Percentiles rank a stretch among this genome's conserved stretches.
phyloP scores from a whole-genome alignment of 2,329 filamentous ascomycete genomes.

The Tolypocladium inflatum region DNA sequence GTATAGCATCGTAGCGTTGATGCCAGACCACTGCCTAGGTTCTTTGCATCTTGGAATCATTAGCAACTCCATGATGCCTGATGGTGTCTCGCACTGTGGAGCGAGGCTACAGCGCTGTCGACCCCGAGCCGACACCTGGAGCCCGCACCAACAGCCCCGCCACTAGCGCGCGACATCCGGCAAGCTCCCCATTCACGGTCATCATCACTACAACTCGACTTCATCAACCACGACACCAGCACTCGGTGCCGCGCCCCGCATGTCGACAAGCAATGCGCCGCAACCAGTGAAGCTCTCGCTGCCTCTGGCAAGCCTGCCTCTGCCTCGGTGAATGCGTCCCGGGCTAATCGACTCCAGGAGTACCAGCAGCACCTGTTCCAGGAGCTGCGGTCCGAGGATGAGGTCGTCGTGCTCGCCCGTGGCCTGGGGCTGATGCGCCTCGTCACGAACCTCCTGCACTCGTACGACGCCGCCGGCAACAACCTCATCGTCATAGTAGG shows the following conservation, averaged over 20 bases:
- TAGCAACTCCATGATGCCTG: no score
- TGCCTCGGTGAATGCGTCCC: not conserved
- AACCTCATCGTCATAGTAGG: conserved; percentile 85
- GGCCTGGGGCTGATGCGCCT: conserved; percentile 87
- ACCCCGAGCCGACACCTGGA: not conserved
- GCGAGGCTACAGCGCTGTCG: not conserved
- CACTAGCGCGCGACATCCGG: not conserved
- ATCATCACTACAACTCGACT: not conserved
- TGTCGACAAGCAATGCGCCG: conserved; percentile 44
- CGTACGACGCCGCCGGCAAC: conserved; percentile 91
- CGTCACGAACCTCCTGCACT: conserved; percentile 91
- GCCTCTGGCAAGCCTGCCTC: conserved; percentile 31
- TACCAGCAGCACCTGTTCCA: conserved; percentile 96
- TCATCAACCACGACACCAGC: not conserved
- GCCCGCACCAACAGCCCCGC: not conserved
- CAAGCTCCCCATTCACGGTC: not conserved
- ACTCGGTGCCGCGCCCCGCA: conserved; percentile 21
- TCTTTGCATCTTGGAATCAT: no score
- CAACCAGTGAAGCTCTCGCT: conserved; percentile 75
- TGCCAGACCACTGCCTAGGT: no score
- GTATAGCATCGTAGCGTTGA: no score
- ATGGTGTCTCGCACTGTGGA: no score
- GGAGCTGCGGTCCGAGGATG: conserved; percentile 82
- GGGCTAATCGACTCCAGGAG: conserved; percentile 37
- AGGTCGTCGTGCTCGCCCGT: conserved; percentile 82